Conservation (phyloP, 306 rosid genomes). For the Sphenostylis stenocarpa region DNA sequence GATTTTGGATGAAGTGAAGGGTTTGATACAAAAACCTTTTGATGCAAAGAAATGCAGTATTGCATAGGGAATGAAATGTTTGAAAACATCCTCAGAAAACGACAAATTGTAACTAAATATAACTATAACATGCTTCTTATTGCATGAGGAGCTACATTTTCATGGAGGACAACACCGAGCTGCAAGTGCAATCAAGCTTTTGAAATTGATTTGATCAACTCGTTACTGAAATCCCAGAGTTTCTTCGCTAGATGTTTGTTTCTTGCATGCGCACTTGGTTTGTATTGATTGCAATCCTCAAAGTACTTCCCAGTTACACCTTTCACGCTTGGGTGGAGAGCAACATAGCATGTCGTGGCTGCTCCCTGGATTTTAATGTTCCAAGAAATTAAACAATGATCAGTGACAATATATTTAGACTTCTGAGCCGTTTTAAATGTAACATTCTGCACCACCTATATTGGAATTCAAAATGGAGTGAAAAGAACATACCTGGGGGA, state of each 20-base stretch:
- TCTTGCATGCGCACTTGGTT: conserved; percentile 54
- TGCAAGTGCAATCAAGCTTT: conserved; percentile 31
- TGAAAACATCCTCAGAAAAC: conserved; percentile 13
- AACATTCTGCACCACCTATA: background rate
- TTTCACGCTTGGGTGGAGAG: conserved; percentile 73
- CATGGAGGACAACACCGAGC: background rate
- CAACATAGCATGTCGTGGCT: conserved; percentile 81
- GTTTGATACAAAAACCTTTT: too few relatives aligned
- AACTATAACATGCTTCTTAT: conserved; percentile 2
- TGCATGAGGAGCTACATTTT: background rate
- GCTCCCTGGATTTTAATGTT: conserved; percentile 54
- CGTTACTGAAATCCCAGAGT: conserved; percentile 89
- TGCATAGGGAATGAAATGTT: background rate
- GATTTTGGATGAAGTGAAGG: background rate
- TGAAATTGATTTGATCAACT: conserved; percentile 45
- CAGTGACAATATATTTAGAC: background rate
- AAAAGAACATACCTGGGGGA: conserved; percentile 63
- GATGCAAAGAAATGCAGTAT: background rate
- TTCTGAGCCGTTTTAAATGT: background rate
- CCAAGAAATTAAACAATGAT: background rate
- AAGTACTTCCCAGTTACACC: conserved; percentile 75
- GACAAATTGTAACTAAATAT: background rate
- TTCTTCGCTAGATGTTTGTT: conserved; percentile 44
- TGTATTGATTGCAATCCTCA: conserved; percentile 66
- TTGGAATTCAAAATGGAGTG: background rate